These are phyloP conservation scores for Aspergillus homomorphus DNA, from an alignment of 495 filamentous ascomycete species.

Conservation along the genomic window DNA sequence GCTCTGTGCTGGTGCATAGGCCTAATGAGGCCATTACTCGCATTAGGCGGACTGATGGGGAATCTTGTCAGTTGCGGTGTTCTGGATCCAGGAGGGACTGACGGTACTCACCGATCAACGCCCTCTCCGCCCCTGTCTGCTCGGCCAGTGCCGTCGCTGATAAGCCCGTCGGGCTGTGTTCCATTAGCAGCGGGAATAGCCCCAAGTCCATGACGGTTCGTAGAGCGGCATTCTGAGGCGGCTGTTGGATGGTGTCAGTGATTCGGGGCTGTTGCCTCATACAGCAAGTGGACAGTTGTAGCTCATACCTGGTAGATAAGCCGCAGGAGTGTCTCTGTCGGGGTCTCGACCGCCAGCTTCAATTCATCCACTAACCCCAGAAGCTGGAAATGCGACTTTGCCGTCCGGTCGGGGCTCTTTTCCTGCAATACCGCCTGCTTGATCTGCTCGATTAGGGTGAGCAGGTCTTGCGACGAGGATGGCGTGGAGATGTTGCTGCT, in stretches of 20 bases:
- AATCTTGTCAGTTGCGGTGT: not conserved
- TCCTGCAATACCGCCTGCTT: conserved; percentile 24
- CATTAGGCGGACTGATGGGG: conserved; percentile 36
- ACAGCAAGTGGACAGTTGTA: not conserved
- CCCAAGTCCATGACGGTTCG: conserved; percentile 34
- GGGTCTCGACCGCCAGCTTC: conserved; percentile 32
- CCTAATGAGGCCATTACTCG: conserved; percentile 35
- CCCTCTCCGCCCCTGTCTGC: conserved; percentile 29
- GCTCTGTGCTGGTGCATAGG: conserved; percentile 24
- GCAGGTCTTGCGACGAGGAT: not conserved
- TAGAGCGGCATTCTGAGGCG: conserved; percentile 41
- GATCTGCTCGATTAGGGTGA: conserved; percentile 28
- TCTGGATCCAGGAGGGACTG: not conserved
- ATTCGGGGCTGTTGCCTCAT: not conserved
- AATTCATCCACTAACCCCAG: conserved; percentile 32
- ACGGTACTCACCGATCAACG: conserved; percentile 27
- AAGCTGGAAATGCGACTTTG: conserved; percentile 31
- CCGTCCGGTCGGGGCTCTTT: conserved; percentile 14
- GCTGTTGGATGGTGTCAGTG: conserved; percentile 17
- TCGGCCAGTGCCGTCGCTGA: conserved; percentile 28
- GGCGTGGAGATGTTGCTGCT: not conserved
- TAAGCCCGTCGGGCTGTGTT: conserved; percentile 24
- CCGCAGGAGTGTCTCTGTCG: conserved; percentile 34
- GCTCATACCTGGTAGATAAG: conserved; percentile 38
- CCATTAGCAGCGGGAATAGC: conserved; percentile 30